Conservation (phyloP, 768 basidiomycete species). For the Collybia nuda region DNA sequence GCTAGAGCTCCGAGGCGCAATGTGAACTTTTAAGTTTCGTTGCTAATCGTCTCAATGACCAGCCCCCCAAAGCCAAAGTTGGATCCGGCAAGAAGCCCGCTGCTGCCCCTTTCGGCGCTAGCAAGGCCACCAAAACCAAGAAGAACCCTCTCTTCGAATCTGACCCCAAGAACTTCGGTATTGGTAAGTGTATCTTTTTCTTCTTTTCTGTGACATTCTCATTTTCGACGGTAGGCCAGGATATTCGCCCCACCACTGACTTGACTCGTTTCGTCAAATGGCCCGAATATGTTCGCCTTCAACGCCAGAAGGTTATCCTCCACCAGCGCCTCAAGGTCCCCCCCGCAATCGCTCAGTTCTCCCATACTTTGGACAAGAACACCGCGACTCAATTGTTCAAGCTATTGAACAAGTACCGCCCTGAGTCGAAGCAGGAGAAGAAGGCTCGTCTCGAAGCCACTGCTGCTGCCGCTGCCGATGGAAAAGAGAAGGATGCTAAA, state of each 20-base stretch:
- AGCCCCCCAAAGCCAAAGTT: conserved; percentile 76
- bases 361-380: conserved; percentile 98
- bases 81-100: conserved; percentile 84
- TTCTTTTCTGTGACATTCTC: neutral
- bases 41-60: conserved; percentile 89
- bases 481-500: conserved; percentile 56
- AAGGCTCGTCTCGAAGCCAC: conserved; percentile 84
- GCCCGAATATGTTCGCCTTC: conserved; percentile 98
- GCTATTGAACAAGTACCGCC: conserved; percentile 95
- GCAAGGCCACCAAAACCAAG: conserved; percentile 70
- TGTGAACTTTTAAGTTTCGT: conserved; percentile 28
- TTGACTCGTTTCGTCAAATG: conserved; percentile 98
- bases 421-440: conserved; percentile 96
- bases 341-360: conserved; percentile 97
- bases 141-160: conserved; percentile 98
- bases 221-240: conserved; percentile 63
- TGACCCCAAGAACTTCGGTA: conserved; percentile 89
- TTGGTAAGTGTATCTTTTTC: conserved; percentile 57
- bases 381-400: conserved; percentile 98
- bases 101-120: conserved; percentile 77
- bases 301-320: conserved; percentile 98
- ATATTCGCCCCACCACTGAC: conserved; percentile 87
- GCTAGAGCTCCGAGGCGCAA: conserved; percentile 58
- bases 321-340: conserved; percentile 98
- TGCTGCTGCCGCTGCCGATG: conserved; percentile 77